Base-by-base conservation (phyloP, 768 basidiomycete species). In the Gymnopilus dilepis region DNA sequence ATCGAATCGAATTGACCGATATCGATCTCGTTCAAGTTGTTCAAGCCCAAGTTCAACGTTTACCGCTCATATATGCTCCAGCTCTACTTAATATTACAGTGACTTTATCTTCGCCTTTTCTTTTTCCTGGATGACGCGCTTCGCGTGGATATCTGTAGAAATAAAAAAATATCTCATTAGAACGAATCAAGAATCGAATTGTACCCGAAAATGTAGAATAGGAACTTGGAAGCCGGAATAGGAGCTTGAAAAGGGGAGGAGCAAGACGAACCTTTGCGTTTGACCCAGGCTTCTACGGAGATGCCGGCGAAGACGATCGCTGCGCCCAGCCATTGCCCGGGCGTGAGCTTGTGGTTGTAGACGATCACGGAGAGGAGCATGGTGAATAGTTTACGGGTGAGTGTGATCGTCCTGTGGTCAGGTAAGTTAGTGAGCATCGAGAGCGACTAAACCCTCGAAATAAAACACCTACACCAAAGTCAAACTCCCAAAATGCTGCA, bases 321-420 rank as follows among this genome's bases (percentile, higher is more conserved):
- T 0, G 96, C 88, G n/a, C 97, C 97, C 3, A 85, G 69, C 97
- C 97, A 99, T 74, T 99, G 97, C 1, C 95, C 95, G 1, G 72
- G 48, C 0, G 90, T 88, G 56, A 99, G 80, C 64, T 79, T 85
- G 75, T 99, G 97, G 68, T 92, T 89, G 72, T 97, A 99, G 0
- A 99, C 84, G 26, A 96, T 73, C 6, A 99, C 96, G 17, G 94
- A 97, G 41, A 99, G 82, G 15, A 99, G 81, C 96, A 99, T 99
- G 8, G 97, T 99, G 76, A 97, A 95, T 74, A 99, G 80, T 77
- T 99, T 99, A 58, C 97, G 84, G 13, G 97, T 99, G 58, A 99
- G 83, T 3, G 97, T 99, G 67, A 99, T 91, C 37, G 94, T 99
- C 45, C 93, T 94, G 73, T 11, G 57, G 41, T 62, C 4, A 31